These are phyloP conservation scores for Actinidia polygama DNA, from an alignment of 179 eudicot species.

Conservation along the genomic window DNA sequence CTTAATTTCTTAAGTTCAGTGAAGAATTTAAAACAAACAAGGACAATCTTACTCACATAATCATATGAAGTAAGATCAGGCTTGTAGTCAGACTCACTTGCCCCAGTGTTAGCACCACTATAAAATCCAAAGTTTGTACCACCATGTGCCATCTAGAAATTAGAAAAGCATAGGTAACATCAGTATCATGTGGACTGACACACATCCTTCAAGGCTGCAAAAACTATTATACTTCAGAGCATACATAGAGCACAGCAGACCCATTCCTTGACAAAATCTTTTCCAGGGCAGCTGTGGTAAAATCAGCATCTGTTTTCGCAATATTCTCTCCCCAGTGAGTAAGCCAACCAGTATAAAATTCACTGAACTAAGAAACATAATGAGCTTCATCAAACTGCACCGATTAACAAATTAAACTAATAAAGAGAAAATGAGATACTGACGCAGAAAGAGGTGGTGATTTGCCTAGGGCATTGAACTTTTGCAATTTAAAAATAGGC, in stretches of 20 bases:
- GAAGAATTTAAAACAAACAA: slow-evolving; percentile 13
- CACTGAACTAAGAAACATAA: slow-evolving; percentile 51
- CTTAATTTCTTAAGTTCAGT: background rate
- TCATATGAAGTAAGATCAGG: slow-evolving; percentile 98
- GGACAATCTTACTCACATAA: slow-evolving; percentile 63
- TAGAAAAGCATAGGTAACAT: slow-evolving; percentile 25
- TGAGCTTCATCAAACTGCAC: slow-evolving; percentile 27
- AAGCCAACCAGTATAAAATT: slow-evolving; percentile 99
- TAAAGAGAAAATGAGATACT: slow-evolving; percentile 33
- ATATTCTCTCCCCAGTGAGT: slow-evolving; percentile 93
- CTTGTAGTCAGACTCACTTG: slow-evolving; percentile 73
- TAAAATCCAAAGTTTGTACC: slow-evolving; percentile 96
- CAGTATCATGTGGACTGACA: no score
- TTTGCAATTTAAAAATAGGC: slow-evolving; percentile 91
- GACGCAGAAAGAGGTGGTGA: slow-evolving; percentile 95
- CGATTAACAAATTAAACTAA: background rate
- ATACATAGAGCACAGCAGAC: slow-evolving; percentile 94
- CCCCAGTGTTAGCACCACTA: slow-evolving; percentile 90
- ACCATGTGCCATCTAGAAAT: slow-evolving; percentile 90
- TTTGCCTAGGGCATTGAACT: slow-evolving; percentile 93
- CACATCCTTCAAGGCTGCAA: slow-evolving; percentile 16
- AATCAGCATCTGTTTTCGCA: slow-evolving; percentile 75
- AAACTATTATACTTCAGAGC: slow-evolving; percentile 27
- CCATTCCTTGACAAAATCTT: slow-evolving; percentile 79
- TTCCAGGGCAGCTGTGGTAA: slow-evolving; percentile 72